These are phyloP conservation scores for Phialophora expanda DNA, from an alignment of 2,329 filamentous ascomycete genomes.

Conservation along the genomic window DNA sequence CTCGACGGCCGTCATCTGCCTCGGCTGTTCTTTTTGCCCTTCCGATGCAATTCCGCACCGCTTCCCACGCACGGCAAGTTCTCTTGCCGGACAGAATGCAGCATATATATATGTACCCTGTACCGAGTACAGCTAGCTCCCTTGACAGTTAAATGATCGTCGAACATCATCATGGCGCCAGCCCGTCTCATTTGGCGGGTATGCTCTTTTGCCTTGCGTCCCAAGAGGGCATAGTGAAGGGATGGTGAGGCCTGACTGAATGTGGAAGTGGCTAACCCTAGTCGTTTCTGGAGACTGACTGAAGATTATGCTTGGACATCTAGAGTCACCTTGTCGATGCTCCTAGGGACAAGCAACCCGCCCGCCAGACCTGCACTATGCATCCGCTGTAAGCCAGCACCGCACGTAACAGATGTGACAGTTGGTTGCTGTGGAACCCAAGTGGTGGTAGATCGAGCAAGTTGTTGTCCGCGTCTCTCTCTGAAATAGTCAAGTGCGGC, in stretches of 20 bases:
- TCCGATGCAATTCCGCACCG: neutral
- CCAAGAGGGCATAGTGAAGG: neutral
- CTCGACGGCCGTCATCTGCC: conserved; percentile 3
- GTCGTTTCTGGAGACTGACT: neutral
- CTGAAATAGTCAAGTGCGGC: neutral
- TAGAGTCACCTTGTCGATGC: neutral
- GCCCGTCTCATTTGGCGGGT: neutral
- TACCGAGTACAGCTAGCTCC: neutral
- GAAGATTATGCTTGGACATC: neutral
- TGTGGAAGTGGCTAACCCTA: neutral
- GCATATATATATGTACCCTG: too few relatives aligned
- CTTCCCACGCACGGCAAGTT: neutral
- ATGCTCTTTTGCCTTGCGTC: neutral
- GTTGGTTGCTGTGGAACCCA: neutral
- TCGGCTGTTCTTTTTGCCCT: conserved; percentile 10
- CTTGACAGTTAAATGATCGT: neutral
- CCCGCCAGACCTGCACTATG: neutral
- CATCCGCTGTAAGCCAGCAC: neutral
- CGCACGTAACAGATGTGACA: neutral
- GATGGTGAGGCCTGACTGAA: neutral
- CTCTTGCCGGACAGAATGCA: neutral
- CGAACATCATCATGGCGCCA: neutral
- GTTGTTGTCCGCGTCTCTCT: neutral
- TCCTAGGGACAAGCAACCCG: neutral
- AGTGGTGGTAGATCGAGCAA: neutral